A percentile compares a stretch with the other conserved stretches of the same genome.
Conservation (phyloP, 306 rosid genomes). For the Rosa lucieae region DNA sequence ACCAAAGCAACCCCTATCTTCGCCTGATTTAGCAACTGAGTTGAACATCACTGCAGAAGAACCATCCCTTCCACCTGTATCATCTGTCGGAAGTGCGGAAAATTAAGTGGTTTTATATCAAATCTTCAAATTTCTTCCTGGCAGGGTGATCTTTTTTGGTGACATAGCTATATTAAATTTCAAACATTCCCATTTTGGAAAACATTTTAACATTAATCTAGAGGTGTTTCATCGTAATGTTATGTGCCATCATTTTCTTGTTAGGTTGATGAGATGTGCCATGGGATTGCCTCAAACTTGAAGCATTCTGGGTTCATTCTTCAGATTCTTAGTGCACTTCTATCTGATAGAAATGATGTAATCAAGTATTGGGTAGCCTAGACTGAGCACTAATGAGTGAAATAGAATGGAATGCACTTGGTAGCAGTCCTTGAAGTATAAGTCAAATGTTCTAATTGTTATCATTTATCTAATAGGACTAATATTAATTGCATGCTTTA, state of each 20-base stretch:
- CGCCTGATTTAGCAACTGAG: constrained; percentile 5
- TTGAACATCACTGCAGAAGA: constrained; percentile 17
- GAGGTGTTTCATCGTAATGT: constrained; percentile 1
- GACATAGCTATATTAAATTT: not conserved
- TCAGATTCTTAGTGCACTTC: not conserved
- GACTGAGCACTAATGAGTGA: not conserved
- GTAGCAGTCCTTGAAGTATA: not conserved
- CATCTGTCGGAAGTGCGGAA: constrained; percentile 10
- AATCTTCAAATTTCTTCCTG: not conserved
- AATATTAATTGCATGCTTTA: not conserved
- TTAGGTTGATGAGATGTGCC: constrained; percentile 12
- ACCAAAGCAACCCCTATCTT: constrained; percentile 7
- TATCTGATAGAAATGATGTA: not conserved
- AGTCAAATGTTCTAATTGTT: not conserved
- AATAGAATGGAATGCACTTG: not conserved
- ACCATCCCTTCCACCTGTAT: constrained; percentile 14
- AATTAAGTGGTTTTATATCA: not conserved
- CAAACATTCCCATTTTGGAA: not conserved
- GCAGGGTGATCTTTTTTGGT: constrained; percentile 7
- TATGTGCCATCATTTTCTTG: not conserved
- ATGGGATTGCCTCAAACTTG: not conserved
- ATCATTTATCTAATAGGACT: not conserved
- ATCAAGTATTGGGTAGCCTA: not conserved
- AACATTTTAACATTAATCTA: not conserved
- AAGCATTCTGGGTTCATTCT: not conserved